Evolutionary conservation across 2,329 filamentous ascomycete species (phyloP).

Genomic region (Purpureocillium lavendulum): DNA sequence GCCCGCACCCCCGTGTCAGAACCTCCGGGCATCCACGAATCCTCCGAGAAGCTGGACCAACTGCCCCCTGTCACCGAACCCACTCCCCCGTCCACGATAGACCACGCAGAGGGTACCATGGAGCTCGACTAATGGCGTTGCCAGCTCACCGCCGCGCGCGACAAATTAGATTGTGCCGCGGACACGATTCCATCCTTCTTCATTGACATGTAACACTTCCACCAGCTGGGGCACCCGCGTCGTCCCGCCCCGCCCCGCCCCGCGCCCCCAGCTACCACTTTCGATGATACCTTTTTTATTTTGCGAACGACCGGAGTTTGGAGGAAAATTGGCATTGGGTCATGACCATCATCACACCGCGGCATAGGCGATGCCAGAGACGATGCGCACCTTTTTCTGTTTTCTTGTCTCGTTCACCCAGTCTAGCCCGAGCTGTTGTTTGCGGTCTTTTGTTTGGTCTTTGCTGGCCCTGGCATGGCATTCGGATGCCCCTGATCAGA

Average conservation of each 20-base stretch:
- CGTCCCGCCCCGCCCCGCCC: not conserved
- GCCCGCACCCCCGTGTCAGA: slow-evolving; percentile 18
- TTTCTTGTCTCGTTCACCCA: no score
- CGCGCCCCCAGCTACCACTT: no score
- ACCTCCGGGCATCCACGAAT: slow-evolving; percentile 7
- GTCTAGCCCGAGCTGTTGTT: no score
- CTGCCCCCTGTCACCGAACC: slow-evolving; percentile 25
- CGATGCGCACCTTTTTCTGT: not conserved
- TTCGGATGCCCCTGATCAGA: no score
- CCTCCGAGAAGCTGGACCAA: slow-evolving; percentile 20
- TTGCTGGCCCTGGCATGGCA: no score
- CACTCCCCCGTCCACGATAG: slow-evolving; percentile 30
- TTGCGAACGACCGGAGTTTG: not conserved
- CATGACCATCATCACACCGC: slow-evolving; percentile 10
- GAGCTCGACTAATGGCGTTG: slow-evolving; percentile 25
- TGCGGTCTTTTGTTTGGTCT: no score
- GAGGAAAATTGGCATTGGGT: slow-evolving; percentile 5
- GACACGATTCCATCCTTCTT: no score
- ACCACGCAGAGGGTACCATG: slow-evolving; percentile 28
- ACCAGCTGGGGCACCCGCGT: no score
- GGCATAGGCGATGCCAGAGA: no score
- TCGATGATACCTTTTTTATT: no score
- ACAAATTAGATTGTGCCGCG: no score
- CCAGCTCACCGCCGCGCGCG: not conserved
- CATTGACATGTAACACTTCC: no score